Base-by-base conservation (phyloP, 176 grass and related monocot genomes). In the Zoysia japonica region DNA sequence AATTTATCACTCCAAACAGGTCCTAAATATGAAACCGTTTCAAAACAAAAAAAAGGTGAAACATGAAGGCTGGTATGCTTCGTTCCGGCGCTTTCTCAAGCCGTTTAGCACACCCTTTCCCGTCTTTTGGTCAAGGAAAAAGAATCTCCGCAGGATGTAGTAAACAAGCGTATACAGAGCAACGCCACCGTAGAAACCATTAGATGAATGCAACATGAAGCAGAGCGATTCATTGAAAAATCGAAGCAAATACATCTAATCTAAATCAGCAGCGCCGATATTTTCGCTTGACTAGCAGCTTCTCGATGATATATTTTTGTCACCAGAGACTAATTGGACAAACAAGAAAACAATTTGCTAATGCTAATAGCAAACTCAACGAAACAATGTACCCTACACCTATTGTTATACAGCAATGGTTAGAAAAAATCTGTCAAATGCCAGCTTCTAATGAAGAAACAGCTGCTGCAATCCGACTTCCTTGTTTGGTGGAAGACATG, bases 311-410 rank as follows among this genome's bases (percentile, higher is more conserved):
- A 51, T 62, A 47, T 48, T 49, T 28, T 38, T 64, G 35, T 38
- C 61, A 13, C 11, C 28, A 68, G 7, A 19, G 3, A 11, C 44
- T 44, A 4, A 49, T 45, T 41, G 49, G 55, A 41, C 12, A 76
- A 73, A 66, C 17, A 5, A 73, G 67, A 68, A 6, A 53, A 6
- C 28, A 49, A 3, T 44, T 62, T 44, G 68, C 59, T 78, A 39
- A 57, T 48, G 51, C 60, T 64, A 55, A 17, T 49, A 77, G 36
- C 13, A 48, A 61, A 78, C 73, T 41, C 62, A 78, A 61, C 68
- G 39, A 48, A 50, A 20, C 53, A 68, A 47, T 78, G 74, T 82
- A 85, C 87, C 77, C 13, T 82, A 85, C 87, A 81, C 13, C 57
- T 37, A 72, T 40, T 48, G 83, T 78, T 74, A 28, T 28, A 47